phyloP scores from a whole-genome alignment of 2,329 filamentous ascomycete genomes.

The Fusarium drepaniforme region DNA sequence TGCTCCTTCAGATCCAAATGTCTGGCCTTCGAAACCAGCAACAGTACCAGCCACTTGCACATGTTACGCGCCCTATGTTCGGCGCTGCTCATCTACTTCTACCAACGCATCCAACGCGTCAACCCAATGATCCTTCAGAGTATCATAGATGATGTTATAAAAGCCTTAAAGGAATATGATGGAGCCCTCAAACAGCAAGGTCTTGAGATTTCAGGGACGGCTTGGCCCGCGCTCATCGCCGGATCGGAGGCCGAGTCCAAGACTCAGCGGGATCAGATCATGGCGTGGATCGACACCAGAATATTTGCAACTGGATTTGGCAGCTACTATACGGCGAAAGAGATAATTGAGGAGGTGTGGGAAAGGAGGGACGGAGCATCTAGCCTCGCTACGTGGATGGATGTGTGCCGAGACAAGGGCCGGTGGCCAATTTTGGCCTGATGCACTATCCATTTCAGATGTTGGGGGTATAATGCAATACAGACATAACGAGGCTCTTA shows the following conservation, averaged over 20 bases:
- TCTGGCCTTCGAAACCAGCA: background rate
- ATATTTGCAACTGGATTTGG: background rate
- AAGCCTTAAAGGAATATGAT: background rate
- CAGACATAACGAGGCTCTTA: background rate
- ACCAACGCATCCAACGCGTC: background rate
- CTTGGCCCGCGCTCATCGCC: background rate
- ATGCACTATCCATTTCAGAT: background rate
- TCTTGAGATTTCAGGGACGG: background rate
- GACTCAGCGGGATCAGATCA: background rate
- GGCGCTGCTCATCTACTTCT: background rate
- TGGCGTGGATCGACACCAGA: background rate
- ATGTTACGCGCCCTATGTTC: background rate
- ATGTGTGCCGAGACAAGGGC: background rate
- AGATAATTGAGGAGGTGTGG: background rate
- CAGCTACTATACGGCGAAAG: background rate
- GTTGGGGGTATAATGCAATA: background rate
- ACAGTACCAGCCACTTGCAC: background rate
- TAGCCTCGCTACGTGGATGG: background rate
- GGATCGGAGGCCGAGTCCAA: background rate
- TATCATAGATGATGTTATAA: background rate
- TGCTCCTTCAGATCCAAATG: background rate
- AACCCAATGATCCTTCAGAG: background rate
- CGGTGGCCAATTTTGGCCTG: background rate
- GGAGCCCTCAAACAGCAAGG: background rate
- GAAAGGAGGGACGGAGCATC: background rate